Base-by-base conservation (phyloP, 73 alveolate genomes). In the Tetrahymena malaccensis region DNA sequence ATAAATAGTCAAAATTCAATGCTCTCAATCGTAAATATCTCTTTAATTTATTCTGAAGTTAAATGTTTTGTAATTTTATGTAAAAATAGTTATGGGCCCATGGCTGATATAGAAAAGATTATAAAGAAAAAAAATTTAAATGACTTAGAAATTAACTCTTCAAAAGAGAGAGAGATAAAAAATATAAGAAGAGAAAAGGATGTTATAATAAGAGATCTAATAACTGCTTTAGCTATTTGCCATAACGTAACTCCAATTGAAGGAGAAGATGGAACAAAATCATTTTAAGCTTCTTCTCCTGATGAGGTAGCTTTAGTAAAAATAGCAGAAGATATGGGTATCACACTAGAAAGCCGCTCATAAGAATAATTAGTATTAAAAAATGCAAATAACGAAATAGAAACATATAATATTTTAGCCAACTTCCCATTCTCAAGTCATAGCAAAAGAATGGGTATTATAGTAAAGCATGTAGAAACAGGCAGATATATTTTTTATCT, bases 301-400 rank as follows among this genome's bases (percentile, higher is more conserved):
- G 99, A 98, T 96, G 99, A 98, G 85, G 97, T 98, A 19, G 99
- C 99, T 27, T 95, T 98, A 55, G 99, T 98, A 34, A 97, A 98
- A 94, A 98, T 98, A 43, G 98, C 99, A 38, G 99, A 98, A 84
- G 85, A 94, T 38, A 94, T 97, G 93, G 99, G 98, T 43, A 93
- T 98, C 27, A 56, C 97, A 85, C 96, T 98, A 57, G 34, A 96
- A 33, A 94, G 96, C 19, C 95, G 99, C 85, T 94, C 97, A 17
- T 96, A 98, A 95, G 96, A 98, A 15, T 94, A 94, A 40, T 96
- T 98, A 55, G 95, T 94, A 35, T 94, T 98, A n/a, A 37, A 96
- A 83, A 97, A 97, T 85, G 93, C 98, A 17, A 96, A 94, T 21
- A 97, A 97, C 17, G 94, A 89, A 34, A 94, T 35, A 17, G 99